These are phyloP conservation scores for Macrophomina phaseolina DNA, from an alignment of 2,329 filamentous ascomycete genomes.

Conservation along the genomic window DNA sequence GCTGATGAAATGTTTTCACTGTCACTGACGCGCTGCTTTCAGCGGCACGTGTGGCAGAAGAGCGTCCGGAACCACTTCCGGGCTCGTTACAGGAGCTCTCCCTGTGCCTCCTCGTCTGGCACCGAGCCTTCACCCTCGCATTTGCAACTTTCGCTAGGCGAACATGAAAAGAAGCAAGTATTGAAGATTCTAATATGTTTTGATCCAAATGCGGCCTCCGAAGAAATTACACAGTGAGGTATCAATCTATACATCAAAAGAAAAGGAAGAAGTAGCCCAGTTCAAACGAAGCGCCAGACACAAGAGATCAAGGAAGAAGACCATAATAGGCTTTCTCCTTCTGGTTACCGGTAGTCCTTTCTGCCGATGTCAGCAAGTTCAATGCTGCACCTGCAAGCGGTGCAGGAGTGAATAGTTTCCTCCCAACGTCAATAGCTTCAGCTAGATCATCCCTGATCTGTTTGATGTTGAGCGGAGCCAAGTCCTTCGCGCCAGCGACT, in stretches of 20 bases:
- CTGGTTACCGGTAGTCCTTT: background rate
- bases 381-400: conserved; percentile 42
- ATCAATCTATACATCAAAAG: conserved; percentile 18
- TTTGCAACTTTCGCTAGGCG: too few species aligned
- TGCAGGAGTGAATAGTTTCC: conserved; percentile 42
- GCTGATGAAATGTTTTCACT: too few species aligned
- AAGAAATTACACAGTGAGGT: background rate
- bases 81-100: too few species aligned
- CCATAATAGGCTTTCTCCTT: conserved; percentile 18
- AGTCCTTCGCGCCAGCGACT: conserved; percentile 26
- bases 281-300: background rate
- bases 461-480: conserved; percentile 31
- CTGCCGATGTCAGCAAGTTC: conserved; percentile 34
- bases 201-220: background rate
- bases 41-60: too few species aligned
- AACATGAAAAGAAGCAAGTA: background rate
- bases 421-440: conserved; percentile 40
- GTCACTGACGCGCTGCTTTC: too few species aligned
- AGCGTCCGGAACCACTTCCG: too few species aligned
- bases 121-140: too few species aligned
- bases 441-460: conserved; percentile 37
- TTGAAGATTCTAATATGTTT: background rate
- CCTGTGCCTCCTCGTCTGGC: too few species aligned
- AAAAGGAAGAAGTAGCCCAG: background rate
- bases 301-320: background rate